Base-by-base conservation (phyloP, 306 rosid species). In the Morella rubra region DNA sequence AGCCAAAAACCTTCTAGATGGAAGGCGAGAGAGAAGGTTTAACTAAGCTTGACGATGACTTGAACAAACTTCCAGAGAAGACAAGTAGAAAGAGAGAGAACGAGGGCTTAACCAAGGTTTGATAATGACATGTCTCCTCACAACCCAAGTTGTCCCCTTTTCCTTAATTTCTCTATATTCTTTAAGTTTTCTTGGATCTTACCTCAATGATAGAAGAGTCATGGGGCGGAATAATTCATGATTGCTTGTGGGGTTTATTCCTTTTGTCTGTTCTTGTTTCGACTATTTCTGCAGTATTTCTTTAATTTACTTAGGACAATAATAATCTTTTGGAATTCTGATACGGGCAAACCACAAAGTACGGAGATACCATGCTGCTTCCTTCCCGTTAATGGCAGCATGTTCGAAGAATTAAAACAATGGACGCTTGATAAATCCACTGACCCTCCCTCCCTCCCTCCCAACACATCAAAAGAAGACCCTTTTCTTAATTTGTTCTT, bases 61-160 rank as follows among this genome's bases (percentile, higher is more conserved):
- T 20, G 12, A 59, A 74, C 54, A 44, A 45, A 40, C 37, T 46
- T 13, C 15, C 6, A 54, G 16, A 24, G 27, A 32, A 46, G 41
- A 59, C 44, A 59, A 12, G 37, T 13, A 64, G 32, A 52, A 70
- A 75, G 61, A 46, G 64, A 45, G 20, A 66, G 73, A 49, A 50
- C 9, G 61, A 44, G 62, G 74, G 80, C 52, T 62, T 73, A 44
- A 54, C 81, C 46, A 74, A 77, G 77, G 73, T 75, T 32, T 80
- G 87, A 86, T 75, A 75, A 79, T 74, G 83, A 90, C 85, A 79
- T 85, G 86, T 78, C 90, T 79, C 84, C 83, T 78, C 69, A 71
- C 83, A 59, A 54, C 81, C 81, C 68, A 88, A 80, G 78, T 77
- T 82, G 86, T 71, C 80, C 56, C 62, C 58, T 67, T 75, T 27